phyloP scores from a whole-genome alignment of 176 grass and related monocot genomes.

The Zea mays region DNA sequence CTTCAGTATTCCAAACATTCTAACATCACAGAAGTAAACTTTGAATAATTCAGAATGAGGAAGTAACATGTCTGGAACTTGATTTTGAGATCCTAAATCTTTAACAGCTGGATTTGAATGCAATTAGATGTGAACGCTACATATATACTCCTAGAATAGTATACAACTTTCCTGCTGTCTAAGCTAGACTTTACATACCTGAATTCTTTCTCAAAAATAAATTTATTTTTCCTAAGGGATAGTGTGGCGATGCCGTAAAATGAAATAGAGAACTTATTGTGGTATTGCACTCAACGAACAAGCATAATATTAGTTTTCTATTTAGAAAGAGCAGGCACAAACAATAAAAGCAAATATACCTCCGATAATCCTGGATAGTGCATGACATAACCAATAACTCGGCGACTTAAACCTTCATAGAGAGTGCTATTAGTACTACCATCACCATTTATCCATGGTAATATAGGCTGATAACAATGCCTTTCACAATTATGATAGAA shows the following conservation, averaged over 20 bases:
- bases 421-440: slow-evolving; percentile 71
- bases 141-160: not conserved
- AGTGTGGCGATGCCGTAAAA: not conserved
- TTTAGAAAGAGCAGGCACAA: slow-evolving; percentile 9
- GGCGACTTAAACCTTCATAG: slow-evolving; percentile 74
- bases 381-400: slow-evolving; percentile 80
- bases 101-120: not conserved
- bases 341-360: slow-evolving; percentile 45
- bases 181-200: not conserved
- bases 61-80: not conserved
- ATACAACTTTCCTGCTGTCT: not conserved
- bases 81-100: slow-evolving; percentile 17
- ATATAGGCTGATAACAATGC: slow-evolving; percentile 64
- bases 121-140: not conserved
- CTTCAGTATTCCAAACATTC: not conserved
- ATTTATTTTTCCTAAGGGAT: not conserved
- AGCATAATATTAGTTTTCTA: not conserved
- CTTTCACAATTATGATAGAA: slow-evolving; percentile 32
- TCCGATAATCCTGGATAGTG: slow-evolving; percentile 79
- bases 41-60: not conserved
- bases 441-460: slow-evolving; percentile 97
- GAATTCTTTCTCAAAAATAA: not conserved
- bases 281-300: not conserved
- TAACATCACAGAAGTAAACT: not conserved
- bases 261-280: slow-evolving; percentile 16